A percentile compares a stretch with the other conserved stretches of the same genome.
Evolutionary conservation across 2,329 filamentous ascomycete species (phyloP).

Genomic region (Cercospora citrullina): DNA sequence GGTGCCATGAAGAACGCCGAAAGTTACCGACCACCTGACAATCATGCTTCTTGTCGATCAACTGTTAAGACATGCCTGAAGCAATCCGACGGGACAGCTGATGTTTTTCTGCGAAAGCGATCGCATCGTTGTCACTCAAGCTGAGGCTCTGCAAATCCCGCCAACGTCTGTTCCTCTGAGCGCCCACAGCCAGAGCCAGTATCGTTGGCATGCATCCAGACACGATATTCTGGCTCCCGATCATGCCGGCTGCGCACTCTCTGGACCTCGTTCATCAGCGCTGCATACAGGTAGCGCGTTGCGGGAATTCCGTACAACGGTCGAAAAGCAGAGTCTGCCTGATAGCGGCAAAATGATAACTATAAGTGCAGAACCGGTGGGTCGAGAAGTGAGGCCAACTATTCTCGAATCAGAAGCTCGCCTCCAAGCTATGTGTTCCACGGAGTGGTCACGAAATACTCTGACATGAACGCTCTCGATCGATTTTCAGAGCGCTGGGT

Average conservation of each 20-base stretch:
- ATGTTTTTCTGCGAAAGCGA: not conserved
- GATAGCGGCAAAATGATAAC: not conserved
- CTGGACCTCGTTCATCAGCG: not conserved
- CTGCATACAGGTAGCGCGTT: not conserved
- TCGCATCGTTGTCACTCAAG: not conserved
- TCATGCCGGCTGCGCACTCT: not conserved
- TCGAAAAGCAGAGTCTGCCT: not conserved
- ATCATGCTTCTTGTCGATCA: not conserved
- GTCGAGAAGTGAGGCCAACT: not conserved
- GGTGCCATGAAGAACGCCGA: not conserved
- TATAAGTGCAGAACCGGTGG: not conserved
- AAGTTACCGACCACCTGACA: not conserved
- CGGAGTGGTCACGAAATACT: not conserved
- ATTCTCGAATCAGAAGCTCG: not conserved
- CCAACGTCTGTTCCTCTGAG: not conserved
- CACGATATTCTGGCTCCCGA: not conserved
- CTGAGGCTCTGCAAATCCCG: not conserved
- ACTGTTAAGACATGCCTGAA: not conserved
- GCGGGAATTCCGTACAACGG: not conserved
- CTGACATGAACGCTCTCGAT: not conserved
- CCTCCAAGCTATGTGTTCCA: not conserved
- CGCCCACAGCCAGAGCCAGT: not conserved
- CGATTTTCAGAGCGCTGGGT: not conserved
- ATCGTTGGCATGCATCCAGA: not conserved
- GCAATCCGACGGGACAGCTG: not conserved